Conservation (phyloP, 1,284 basidiomycete species). For the Bjerkandera adusta region DNA sequence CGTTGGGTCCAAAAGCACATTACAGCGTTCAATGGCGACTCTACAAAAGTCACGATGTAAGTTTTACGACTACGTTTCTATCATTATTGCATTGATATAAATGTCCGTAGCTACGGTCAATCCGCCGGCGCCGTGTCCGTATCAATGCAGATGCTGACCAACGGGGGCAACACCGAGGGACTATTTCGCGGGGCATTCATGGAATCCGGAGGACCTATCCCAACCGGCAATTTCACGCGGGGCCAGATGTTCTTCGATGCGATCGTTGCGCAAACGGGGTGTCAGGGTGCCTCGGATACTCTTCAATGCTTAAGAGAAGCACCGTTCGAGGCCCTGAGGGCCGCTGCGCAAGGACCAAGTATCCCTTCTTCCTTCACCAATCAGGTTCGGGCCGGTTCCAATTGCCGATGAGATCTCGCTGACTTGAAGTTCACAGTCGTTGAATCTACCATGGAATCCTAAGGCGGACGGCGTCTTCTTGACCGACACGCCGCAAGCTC, state of each 20-base stretch:
- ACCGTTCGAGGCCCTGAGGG: slow-evolving; percentile 28
- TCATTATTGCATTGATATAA: neutral
- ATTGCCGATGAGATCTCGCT: no score
- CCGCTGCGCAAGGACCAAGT: slow-evolving; percentile 30
- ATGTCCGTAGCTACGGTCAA: slow-evolving; percentile 39
- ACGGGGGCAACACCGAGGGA: slow-evolving; percentile 31
- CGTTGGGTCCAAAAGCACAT: slow-evolving; percentile 54
- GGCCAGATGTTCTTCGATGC: slow-evolving; percentile 35
- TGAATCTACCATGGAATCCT: neutral
- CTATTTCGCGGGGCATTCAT: slow-evolving; percentile 37
- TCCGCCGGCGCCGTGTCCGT: slow-evolving; percentile 40
- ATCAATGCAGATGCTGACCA: slow-evolving; percentile 32
- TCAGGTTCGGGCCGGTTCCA: no score
- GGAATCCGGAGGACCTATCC: slow-evolving; percentile 36
- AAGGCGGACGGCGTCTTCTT: slow-evolving; percentile 22
- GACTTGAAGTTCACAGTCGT: neutral
- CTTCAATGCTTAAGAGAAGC: slow-evolving; percentile 41
- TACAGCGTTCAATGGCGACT: slow-evolving; percentile 40
- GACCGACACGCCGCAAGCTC: slow-evolving; percentile 19
- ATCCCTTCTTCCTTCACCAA: slow-evolving; percentile 25
- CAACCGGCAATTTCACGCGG: slow-evolving; percentile 28
- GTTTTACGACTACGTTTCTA: no score
- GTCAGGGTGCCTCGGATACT: slow-evolving; percentile 31
- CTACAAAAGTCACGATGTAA: slow-evolving; percentile 32
- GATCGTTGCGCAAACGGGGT: slow-evolving; percentile 31